These are phyloP conservation scores for Malassezia equina DNA, from an alignment of 1,284 basidiomycete species.

Conservation along the genomic window DNA sequence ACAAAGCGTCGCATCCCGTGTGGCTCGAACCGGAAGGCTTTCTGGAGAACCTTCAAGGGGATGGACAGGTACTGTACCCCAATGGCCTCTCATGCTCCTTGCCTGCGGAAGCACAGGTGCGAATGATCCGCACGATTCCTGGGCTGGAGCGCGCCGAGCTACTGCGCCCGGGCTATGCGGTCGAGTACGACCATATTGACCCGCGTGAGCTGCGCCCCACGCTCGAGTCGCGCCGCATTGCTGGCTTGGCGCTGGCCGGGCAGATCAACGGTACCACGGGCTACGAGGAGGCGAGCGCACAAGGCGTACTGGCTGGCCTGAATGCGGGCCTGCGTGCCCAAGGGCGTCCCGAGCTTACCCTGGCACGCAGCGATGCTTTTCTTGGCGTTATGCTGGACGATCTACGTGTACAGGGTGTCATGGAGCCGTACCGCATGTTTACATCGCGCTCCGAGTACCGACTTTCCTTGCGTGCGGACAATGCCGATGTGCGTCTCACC, in stretches of 20 bases:
- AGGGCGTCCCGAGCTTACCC: conserved; percentile 55
- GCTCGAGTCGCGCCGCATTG: conserved; percentile 71
- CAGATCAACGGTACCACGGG: conserved; percentile 61
- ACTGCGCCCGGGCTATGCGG: conserved; percentile 74
- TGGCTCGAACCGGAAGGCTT: conserved; percentile 88
- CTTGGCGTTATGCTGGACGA: conserved; percentile 84
- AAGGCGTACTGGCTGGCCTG: conserved; percentile 71
- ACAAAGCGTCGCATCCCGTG: conserved; percentile 62
- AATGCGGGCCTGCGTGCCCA: conserved; percentile 68
- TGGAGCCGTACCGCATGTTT: conserved; percentile 84
- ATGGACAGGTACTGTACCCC: conserved; percentile 68
- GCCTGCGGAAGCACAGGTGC: conserved; percentile 68
- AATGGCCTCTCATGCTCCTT: conserved; percentile 79
- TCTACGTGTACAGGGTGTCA: conserved; percentile 70
- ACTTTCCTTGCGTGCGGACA: conserved; percentile 73
- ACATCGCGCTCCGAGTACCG: conserved; percentile 80
- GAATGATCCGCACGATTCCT: conserved; percentile 68
- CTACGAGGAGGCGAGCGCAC: conserved; percentile 82
- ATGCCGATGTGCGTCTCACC: conserved; percentile 72
- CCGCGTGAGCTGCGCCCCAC: conserved; percentile 66
- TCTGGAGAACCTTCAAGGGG: conserved; percentile 58
- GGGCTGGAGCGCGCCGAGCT: conserved; percentile 74
- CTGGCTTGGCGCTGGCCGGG: conserved; percentile 37
- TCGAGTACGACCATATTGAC: conserved; percentile 86
- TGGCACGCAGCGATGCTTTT: conserved; percentile 73